Base-by-base conservation (phyloP, 2,329 filamentous ascomycete species). In the Paradendryphiella salina region DNA sequence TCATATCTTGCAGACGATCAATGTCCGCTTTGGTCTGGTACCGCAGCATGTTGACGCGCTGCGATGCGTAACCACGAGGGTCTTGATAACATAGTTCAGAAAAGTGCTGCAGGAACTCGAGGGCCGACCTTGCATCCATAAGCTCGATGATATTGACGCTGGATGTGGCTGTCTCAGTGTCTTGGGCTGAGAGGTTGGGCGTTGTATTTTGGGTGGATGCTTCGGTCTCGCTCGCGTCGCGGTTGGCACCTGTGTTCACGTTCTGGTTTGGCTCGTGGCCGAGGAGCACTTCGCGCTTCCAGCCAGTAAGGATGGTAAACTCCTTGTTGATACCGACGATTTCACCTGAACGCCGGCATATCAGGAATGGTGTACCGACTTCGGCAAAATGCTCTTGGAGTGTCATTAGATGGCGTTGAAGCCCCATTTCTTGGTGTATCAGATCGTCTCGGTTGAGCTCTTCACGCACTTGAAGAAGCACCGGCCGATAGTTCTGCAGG, bases 391-490 rank as follows among this genome's bases (percentile, higher is more conserved):
- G 88, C 59, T 96, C 90, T 69, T 97, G 90, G 65, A 96, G 95
- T 70, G 96, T 91, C 67, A 91, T 90, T 9, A 97, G 79, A 0
- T 90, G 95, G 31, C 94, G 85, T 73, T 99, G 94, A 69, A 97
- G 90, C 66, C 89, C 95, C 75, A 96, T 96, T 73, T 99, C 94
- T 88, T 96, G 96, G 72, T 97, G 96, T 17, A 99, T 86, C 21
- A 97, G 79, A 72, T 99, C 94, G 65, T 94, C 87, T 14, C 86
- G 81, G 58, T 90, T 92, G 54, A 97, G 78, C n/a, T 90, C 91
- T 65, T 89, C 89, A 15, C 90, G 96, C 56, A 90, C 95, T 9
- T 91, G 87, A 57, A 97, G 93, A 69, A 99, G 94, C 0, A 91
- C 94, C 1, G 94, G 93, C 6, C 94, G 87, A 62, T 96, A 96